Conservation (phyloP, 1,139 yeast genomes). For the Barnettozyma hawaiiensis region DNA sequence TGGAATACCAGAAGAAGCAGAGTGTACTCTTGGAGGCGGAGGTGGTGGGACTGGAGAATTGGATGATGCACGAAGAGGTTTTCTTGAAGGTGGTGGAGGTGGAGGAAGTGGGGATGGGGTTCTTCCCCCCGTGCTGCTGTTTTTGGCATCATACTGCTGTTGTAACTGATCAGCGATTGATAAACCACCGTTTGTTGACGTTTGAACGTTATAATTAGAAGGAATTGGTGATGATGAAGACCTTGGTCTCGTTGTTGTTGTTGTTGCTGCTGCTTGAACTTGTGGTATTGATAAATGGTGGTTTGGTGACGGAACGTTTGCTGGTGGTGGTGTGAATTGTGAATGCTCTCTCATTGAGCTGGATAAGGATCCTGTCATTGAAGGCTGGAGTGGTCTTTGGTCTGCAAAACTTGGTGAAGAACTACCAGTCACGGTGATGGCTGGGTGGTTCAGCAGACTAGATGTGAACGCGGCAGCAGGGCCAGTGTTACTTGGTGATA, state of each 20-base stretch:
- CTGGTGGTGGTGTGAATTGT: not conserved
- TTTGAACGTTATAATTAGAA: constrained; percentile 24
- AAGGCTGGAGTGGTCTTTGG: constrained; percentile 38
- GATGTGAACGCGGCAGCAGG: constrained; percentile 7
- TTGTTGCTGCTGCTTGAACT: too few relatives aligned
- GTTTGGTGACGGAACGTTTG: not conserved
- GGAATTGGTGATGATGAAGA: constrained; percentile 14
- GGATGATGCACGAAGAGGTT: constrained; percentile 14
- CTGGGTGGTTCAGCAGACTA: constrained; percentile 10
- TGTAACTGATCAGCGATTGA: constrained; percentile 41
- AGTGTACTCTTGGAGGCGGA: constrained; percentile 20
- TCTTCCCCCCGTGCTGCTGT: constrained; percentile 14
- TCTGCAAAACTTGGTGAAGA: constrained; percentile 17
- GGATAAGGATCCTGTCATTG: constrained; percentile 49
- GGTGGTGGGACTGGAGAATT: constrained; percentile 27
- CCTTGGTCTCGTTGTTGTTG: constrained; percentile 3
- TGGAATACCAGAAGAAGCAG: constrained; percentile 19
- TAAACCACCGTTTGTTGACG: constrained; percentile 35
- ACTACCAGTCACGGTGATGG: constrained; percentile 8
- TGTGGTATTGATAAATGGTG: not conserved
- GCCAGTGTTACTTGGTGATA: constrained; percentile 13
- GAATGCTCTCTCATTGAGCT: constrained; percentile 12
- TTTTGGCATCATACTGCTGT: constrained; percentile 37
- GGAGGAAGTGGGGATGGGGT: constrained; percentile 23
- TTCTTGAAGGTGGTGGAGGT: constrained; percentile 22